Evolutionary conservation across 352 stramenopile genomes (phyloP), one percentile per base, ranked within the genome.

Genomic region (Lagenidium sp.): DNA sequence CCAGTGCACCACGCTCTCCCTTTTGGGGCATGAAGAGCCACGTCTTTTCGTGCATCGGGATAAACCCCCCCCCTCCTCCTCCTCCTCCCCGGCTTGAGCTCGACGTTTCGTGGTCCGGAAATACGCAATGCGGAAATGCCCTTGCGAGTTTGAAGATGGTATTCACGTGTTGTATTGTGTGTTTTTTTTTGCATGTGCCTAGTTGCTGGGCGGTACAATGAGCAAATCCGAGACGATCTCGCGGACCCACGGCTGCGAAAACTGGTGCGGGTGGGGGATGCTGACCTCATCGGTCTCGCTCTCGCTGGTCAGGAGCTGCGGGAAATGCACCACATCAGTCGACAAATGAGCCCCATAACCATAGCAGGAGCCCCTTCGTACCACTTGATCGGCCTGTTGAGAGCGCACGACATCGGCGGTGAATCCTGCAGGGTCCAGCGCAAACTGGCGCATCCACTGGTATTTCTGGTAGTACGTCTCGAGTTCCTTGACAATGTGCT

Each of bases 371-470:
- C 15, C 19, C 11, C 11, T 10, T 49, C 51, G 18, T 53, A 83
- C 70, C 67, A 75, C 54, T 38, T 85, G 53, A 21, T 89, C 76
- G 13, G 59, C 50, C 19, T 68, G 50, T 39, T 89, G 73, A 8
- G 76, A 89, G 28, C 62, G 63, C 24, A 57, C 61, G 10, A 86
- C 61, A 22, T 82, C 68, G n/a, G 49, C 53, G 34, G 73, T 68
- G 42, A 89, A 86, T 8, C 73, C 64, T 18, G 68, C 79, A 2
- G 73, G 76, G 52, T 89, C 73, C 13, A 57, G 32, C 8, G 70
- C 66, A 13, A 89, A 85, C 44, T 89, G 68, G 7, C 35, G 23
- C 68, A 86, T 83, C 76, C 76, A 89, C 47, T 80, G 66, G 31
- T 68, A 62, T 38, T 86, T 85, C 11, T 55, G 47, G 10, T 59